Evolutionary conservation across 176 grass and related monocot species (phyloP), one percentile per base, ranked within the genome.

Genomic region (Themeda triandra): DNA sequence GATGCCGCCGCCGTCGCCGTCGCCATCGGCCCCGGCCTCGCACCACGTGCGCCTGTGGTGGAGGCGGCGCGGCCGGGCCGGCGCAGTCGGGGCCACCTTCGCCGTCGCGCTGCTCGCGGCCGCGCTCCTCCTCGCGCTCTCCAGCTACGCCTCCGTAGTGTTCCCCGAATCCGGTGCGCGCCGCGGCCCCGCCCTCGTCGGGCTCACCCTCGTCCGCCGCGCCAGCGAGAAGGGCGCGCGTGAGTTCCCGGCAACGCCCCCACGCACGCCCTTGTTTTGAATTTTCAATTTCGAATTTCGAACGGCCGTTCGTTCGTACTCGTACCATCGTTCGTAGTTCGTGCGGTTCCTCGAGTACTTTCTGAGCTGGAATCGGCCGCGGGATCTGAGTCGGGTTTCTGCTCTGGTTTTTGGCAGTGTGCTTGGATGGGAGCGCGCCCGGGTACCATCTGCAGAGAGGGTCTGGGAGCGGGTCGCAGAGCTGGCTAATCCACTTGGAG

Each of bases 391-490:
- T 32, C 27, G 27, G 28, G 8, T 8, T 40, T 46, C 13, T 71
- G 5, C 59, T 75, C 19, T 64, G n/a, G 6, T 12, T 86, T 86
- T 79, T 76, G 28, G 28, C 85, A 95, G 90, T 95, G 66, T 95
- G 93, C 73, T 95, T 95, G 82, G 93, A 95, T 28, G 90, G 90
- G 41, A 92, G 87, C 59, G 69, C 83, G 1, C 87, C 92, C 1
- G 92, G 90, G 64, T 94, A 94, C 80, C 93, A 95, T 88, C 79
- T 95, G 23, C 88, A 88, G 85, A 81, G 79, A 29, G 93, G 93
- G 8, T 92, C 77, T 0, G 93, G 87, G 9, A 35, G 48, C 64
- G 93, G 90, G n/a, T 87, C 79, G 4, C 54, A 58, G 13, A 92
- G 45, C 65, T 95, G 90, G 90, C 85, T 92, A 33, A 80, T 95